Evolutionary conservation across 495 filamentous ascomycete genomes (phyloP), one percentile per base, ranked within the genome.

Genomic region (Aspergillus ostianus): DNA sequence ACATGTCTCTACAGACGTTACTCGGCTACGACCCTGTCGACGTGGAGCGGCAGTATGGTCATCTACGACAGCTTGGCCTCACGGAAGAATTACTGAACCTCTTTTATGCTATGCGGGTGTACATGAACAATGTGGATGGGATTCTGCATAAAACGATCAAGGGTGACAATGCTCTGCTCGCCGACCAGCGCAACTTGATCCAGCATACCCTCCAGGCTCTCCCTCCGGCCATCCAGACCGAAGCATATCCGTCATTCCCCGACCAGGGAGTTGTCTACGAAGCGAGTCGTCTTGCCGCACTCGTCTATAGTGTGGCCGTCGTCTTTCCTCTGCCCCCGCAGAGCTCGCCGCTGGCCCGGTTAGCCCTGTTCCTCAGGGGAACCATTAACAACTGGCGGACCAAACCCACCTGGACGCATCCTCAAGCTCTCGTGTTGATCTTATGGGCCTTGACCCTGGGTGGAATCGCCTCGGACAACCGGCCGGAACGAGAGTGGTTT

Each of bases 251-350:
- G 56, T 23, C 59, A 0, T 59, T 65, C 47, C 56, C 59, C 2
- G 59, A 52, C 13, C 65, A 70, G 6, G 62, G 62, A 21, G 51
- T 68, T 15, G 68, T 72, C 19, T 77, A 76, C 56, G 75, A 79
- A 50, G 61, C 73, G n/a, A 72, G 66, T 48, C 75, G 75, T 36
- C 63, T 79, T 2, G 69, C 74, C 0, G 63, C 57, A 8, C 52
- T 72, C 0, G 68, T 79, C 3, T 77, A 71, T 52, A 64, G 71
- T 26, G 68, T 73, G 15, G 73, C 74, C 45, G 71, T 79, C 8
- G 58, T 77, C 48, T 74, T 79, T 51, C 77, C 77, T 3, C 70
- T 79, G 2, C 75, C 75, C 9, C 64, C 64, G 12, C 68, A 73
- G 41, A 77, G 70, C 45, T 70, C 68, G 0, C 75, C 77, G 0